A percentile compares a stretch with the other conserved stretches of the same genome.
Evolutionary conservation across 2,329 filamentous ascomycete species (phyloP).

Genomic region (Exophiala viscosa): DNA sequence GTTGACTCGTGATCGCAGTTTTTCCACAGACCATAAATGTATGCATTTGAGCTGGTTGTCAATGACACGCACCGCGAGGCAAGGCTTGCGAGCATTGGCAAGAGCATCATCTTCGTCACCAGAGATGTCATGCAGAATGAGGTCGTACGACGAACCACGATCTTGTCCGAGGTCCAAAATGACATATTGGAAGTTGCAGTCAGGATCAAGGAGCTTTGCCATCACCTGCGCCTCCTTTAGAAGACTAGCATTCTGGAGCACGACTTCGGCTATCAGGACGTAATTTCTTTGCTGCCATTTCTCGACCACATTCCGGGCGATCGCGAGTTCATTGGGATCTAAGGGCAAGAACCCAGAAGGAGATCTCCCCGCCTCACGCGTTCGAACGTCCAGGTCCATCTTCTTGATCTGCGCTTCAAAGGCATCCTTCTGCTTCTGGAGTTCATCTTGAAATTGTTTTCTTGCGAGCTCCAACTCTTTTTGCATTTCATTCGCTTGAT

Average conservation of each 20-base stretch:
- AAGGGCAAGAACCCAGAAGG: slow-evolving; percentile 48
- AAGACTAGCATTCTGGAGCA: slow-evolving; percentile 80
- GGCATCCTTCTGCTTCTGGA: slow-evolving; percentile 76
- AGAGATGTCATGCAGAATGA: slow-evolving; percentile 86
- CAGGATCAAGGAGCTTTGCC: slow-evolving; percentile 93
- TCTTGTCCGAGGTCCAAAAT: slow-evolving; percentile 85
- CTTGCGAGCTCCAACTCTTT: slow-evolving; percentile 73
- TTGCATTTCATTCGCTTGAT: slow-evolving; percentile 77
- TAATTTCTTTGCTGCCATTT: slow-evolving; percentile 84
- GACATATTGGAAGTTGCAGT: slow-evolving; percentile 90
- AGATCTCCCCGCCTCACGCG: slow-evolving; percentile 47
- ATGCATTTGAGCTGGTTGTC: slow-evolving; percentile 85
- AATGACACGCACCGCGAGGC: slow-evolving; percentile 82
- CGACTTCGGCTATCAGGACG: slow-evolving; percentile 87
- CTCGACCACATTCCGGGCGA: slow-evolving; percentile 63
- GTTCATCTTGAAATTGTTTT: slow-evolving; percentile 80
- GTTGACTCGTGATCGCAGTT: slow-evolving; percentile 79
- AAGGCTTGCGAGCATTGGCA: slow-evolving; percentile 79
- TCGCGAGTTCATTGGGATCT: slow-evolving; percentile 66
- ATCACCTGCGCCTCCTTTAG: slow-evolving; percentile 97
- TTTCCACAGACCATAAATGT: slow-evolving; percentile 91
- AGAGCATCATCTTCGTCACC: slow-evolving; percentile 81
- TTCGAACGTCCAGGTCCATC: slow-evolving; percentile 53
- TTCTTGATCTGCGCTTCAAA: slow-evolving; percentile 82
- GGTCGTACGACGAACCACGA: slow-evolving; percentile 90